These are phyloP conservation scores for Malassezia pachydermatis DNA, from an alignment of 1,284 basidiomycete species.

Conservation along the genomic window DNA sequence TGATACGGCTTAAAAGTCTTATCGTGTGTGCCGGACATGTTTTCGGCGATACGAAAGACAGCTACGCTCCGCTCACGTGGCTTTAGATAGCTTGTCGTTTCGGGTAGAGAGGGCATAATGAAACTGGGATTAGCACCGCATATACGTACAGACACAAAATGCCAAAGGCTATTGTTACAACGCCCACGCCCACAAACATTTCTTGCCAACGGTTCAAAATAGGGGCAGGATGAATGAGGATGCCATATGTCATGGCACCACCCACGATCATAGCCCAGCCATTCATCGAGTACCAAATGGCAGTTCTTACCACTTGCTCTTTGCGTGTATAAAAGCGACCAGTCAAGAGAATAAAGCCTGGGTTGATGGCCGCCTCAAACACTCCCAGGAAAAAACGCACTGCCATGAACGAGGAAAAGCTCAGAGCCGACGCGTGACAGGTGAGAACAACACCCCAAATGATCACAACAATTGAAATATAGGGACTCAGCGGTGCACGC, in stretches of 20 bases:
- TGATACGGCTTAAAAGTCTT: conserved; percentile 54
- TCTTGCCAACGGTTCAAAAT: conserved; percentile 31
- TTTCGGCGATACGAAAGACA: conserved; percentile 55
- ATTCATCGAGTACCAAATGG: conserved; percentile 35
- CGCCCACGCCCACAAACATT: conserved; percentile 38
- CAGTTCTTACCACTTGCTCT: conserved; percentile 28
- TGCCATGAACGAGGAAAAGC: conserved; percentile 30
- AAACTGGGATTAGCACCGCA: neutral
- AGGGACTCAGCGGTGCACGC: conserved; percentile 20
- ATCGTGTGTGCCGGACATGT: conserved; percentile 55
- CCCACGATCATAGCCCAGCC: conserved; percentile 39
- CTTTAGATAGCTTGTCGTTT: conserved; percentile 45
- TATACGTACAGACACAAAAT: conserved; percentile 19
- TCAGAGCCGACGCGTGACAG: conserved; percentile 31
- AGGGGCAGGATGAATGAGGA: conserved; percentile 23
- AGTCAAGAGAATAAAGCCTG: conserved; percentile 31
- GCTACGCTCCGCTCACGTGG: conserved; percentile 54
- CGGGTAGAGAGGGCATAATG: conserved; percentile 31
- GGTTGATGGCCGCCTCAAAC: conserved; percentile 34
- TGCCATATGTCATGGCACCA: conserved; percentile 30
- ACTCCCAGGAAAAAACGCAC: conserved; percentile 43
- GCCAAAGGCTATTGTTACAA: conserved; percentile 27
- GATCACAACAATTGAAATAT: conserved; percentile 16
- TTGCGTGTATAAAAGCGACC: conserved; percentile 32
- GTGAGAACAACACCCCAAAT: conserved; percentile 24